Percentiles rank a stretch among this genome's conserved stretches.
Conservation (phyloP, 139 green algal genomes). For the Chlorella sp. region DNA sequence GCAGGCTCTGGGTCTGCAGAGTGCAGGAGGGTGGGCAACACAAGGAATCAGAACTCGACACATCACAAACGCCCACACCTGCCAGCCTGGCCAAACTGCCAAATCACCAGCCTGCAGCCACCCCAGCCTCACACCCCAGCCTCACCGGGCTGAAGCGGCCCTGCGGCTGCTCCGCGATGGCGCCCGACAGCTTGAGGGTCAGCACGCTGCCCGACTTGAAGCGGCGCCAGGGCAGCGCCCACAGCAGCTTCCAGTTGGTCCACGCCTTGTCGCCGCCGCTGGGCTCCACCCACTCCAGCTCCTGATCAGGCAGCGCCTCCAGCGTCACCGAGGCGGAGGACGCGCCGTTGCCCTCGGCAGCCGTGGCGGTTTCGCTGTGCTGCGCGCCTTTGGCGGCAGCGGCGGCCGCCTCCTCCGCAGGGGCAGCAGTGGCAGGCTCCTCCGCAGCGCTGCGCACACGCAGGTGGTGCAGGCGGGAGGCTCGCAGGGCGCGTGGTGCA, state of each 20-base stretch:
- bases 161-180: conserved; percentile 59
- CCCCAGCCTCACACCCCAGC: no score
- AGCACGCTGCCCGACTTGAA: conserved; percentile 89
- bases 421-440: not conserved
- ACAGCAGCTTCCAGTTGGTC: conserved; percentile 38
- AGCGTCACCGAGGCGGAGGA: not conserved
- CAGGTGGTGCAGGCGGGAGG: no score
- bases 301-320: conserved; percentile 17
- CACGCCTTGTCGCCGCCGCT: conserved; percentile 10
- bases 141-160: conserved; percentile 48
- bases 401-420: not conserved
- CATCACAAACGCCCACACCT: no score
- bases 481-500: no score
- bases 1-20: conserved; percentile 54
- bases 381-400: not conserved
- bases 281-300: conserved; percentile 38
- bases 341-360: no score
- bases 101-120: no score
- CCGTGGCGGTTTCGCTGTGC: no score
- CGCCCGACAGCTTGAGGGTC: conserved; percentile 74
- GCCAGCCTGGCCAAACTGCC: no score
- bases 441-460: no score
- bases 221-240: conserved; percentile 87
- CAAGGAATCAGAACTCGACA: no score
- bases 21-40: no score